Percentiles rank a stretch among this genome's conserved stretches.
phyloP scores from a whole-genome alignment of 176 grass and related monocot genomes.

The Oryza meridionalis region DNA sequence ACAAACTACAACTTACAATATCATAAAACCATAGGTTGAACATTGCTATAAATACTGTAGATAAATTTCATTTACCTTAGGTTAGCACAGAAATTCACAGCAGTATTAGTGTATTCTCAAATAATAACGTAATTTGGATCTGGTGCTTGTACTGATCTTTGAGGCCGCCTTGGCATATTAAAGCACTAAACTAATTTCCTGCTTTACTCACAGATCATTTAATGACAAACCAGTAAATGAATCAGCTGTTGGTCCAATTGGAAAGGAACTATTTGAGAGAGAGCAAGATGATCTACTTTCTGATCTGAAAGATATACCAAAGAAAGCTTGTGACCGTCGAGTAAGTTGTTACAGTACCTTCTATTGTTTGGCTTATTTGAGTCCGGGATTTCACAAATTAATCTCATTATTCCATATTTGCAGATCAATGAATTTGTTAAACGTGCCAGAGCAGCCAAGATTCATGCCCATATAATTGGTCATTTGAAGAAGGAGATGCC shows the following conservation, averaged over 20 bases:
- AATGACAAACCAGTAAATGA: constrained; percentile 98
- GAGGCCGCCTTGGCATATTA: not conserved
- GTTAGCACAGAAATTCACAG: not conserved
- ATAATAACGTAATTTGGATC: not conserved
- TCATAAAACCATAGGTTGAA: constrained; percentile 29
- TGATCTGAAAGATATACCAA: constrained; percentile 97
- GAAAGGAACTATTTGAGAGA: constrained; percentile 96
- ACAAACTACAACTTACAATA: not conserved
- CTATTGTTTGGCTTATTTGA: not conserved
- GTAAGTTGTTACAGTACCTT: constrained; percentile 41
- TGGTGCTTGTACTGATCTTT: constrained; percentile 15
- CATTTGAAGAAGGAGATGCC: constrained; percentile 96
- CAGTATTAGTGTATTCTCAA: not conserved
- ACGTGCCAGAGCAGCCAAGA: constrained; percentile 92
- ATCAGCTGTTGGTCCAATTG: constrained; percentile 75
- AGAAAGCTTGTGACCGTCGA: constrained; percentile 93
- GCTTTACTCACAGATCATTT: constrained; percentile 74
- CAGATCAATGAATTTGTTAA: constrained; percentile 99
- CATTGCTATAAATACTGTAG: constrained; percentile 11
- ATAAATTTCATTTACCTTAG: not conserved
- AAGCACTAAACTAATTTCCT: not conserved
- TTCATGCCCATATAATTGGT: constrained; percentile 91
- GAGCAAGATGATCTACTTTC: constrained; percentile 97
- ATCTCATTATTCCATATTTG: not conserved
- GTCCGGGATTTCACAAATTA: constrained; percentile 24